Conservation (phyloP, 1,284 basidiomycete species). For the Anthracocystis panici-leucophaei region DNA sequence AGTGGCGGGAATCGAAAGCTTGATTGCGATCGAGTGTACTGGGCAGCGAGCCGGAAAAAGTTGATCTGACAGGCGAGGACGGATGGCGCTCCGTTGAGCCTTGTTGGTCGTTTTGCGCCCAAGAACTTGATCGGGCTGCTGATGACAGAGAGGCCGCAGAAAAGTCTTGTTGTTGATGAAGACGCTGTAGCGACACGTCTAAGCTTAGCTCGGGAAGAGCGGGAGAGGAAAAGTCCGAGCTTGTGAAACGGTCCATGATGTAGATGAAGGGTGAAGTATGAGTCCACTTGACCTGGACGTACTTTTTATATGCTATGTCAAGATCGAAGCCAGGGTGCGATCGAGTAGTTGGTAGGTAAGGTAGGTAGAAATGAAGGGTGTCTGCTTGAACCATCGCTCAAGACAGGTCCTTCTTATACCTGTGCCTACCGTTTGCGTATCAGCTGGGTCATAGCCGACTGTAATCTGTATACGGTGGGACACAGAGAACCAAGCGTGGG, state of each 20-base stretch:
- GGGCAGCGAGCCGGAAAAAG: not conserved
- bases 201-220: constrained; percentile 36
- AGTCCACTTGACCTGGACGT: too few species aligned
- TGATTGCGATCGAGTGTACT: not conserved
- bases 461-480: not conserved
- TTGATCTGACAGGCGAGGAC: not conserved
- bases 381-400: too few species aligned
- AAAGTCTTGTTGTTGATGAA: constrained; percentile 26
- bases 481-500: not conserved
- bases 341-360: not conserved
- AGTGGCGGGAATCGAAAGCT: constrained; percentile 15
- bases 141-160: constrained; percentile 20
- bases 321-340: not conserved
- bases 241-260: constrained; percentile 13
- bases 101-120: constrained; percentile 4
- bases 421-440: too few species aligned
- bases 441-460: not conserved
- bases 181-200: constrained; percentile 30
- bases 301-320: not conserved
- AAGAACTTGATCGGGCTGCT: constrained; percentile 1
- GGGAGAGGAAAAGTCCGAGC: constrained; percentile 29
- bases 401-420: too few species aligned
- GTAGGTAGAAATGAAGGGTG: too few species aligned
- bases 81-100: not conserved
- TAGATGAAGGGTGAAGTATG: not conserved